Percentiles rank a stretch among this genome's conserved stretches.
phyloP scores from a whole-genome alignment of 768 basidiomycete genomes.

The Piloderma croceum region DNA sequence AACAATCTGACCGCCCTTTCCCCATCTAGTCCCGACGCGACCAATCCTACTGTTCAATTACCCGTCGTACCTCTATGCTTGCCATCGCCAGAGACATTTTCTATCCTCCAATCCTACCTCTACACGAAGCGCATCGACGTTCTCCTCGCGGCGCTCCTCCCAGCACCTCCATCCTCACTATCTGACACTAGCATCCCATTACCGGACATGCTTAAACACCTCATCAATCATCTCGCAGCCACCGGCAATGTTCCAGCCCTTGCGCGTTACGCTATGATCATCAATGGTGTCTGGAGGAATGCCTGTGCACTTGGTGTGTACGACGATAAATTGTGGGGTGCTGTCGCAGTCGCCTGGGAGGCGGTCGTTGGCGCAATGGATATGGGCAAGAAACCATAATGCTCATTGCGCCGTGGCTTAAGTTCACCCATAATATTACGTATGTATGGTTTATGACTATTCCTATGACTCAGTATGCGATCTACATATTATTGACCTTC shows the following conservation, averaged over 20 bases:
- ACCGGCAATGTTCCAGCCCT: slow-evolving; percentile 21
- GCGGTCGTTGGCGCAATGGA: slow-evolving; percentile 55
- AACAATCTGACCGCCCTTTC: slow-evolving; percentile 50
- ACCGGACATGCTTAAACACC: slow-evolving; percentile 9
- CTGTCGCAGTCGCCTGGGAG: slow-evolving; percentile 66
- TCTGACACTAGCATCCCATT: slow-evolving; percentile 12
- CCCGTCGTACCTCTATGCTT: slow-evolving; percentile 62
- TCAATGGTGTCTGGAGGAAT: slow-evolving; percentile 71
- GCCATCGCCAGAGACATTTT: slow-evolving; percentile 58
- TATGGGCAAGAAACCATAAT: no score
- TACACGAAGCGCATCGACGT: slow-evolving; percentile 54
- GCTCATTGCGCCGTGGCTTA: no score
- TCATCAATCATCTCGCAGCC: not conserved
- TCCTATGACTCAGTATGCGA: no score
- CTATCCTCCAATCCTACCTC: slow-evolving; percentile 54
- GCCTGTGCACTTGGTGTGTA: slow-evolving; percentile 63
- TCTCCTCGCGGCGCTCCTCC: slow-evolving; percentile 48
- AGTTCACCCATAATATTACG: no score
- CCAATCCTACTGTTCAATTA: no score
- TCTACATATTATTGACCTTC: no score
- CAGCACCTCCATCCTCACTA: no score
- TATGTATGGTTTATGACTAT: no score
- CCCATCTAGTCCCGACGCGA: no score
- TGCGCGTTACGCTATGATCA: slow-evolving; percentile 38
- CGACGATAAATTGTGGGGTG: slow-evolving; percentile 61